Percentiles rank a stretch among this genome's conserved stretches.
phyloP scores from a whole-genome alignment of 352 stramenopile species.

The Globisporangium nodosum region DNA sequence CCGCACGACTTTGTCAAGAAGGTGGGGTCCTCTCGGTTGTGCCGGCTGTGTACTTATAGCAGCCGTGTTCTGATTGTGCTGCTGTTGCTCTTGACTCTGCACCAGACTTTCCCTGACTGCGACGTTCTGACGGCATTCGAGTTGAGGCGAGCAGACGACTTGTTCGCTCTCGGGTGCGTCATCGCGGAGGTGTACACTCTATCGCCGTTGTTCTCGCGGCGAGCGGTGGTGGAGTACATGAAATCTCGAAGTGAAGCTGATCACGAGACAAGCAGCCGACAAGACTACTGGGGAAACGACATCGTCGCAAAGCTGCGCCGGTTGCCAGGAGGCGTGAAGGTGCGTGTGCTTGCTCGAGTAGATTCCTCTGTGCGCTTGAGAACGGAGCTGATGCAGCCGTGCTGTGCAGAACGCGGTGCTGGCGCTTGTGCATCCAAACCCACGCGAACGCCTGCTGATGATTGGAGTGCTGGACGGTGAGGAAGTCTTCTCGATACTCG shows the following conservation, averaged over 20 bases:
- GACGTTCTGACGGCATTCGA: constrained; percentile 25
- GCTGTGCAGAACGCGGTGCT: constrained; percentile 28
- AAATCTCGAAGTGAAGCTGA: background rate
- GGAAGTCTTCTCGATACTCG: constrained; percentile 17
- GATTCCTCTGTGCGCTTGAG: background rate
- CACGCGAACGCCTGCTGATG: constrained; percentile 27
- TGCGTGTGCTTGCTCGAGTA: constrained; percentile 4
- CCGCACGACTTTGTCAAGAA: constrained; percentile 8
- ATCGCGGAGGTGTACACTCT: constrained; percentile 64
- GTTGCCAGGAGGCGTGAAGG: constrained; percentile 52
- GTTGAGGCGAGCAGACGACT: constrained; percentile 30
- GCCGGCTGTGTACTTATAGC: background rate
- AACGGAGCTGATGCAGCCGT: background rate
- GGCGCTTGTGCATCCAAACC: constrained; percentile 43
- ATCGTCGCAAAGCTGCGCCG: constrained; percentile 20
- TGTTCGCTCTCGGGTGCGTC: constrained; percentile 64
- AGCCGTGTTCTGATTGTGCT: background rate
- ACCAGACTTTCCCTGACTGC: constrained; percentile 13
- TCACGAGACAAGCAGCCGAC: background rate
- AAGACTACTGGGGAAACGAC: constrained; percentile 19
- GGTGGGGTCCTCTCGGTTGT: background rate
- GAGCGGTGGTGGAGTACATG: constrained; percentile 38
- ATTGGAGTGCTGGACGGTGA: constrained; percentile 25
- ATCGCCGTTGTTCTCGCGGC: constrained; percentile 50
- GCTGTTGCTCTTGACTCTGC: background rate